Percentiles rank a stretch among this genome's conserved stretches.
phyloP scores from a whole-genome alignment of 352 stramenopile genomes.

The Phytophthora lateralis region DNA sequence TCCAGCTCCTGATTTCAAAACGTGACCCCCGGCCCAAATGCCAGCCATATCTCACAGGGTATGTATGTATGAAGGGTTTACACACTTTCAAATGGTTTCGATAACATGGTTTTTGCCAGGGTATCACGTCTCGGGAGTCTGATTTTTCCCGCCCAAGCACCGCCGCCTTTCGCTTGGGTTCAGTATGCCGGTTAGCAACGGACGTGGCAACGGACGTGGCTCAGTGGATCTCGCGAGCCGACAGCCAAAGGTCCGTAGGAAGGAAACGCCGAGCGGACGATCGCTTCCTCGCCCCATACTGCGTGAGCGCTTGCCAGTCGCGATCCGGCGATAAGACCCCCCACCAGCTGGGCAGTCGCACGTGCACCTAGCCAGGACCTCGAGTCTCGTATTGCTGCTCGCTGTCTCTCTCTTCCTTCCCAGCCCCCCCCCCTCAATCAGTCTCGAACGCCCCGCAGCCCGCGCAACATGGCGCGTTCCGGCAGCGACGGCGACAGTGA shows the following conservation, averaged over 20 bases:
- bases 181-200: conserved; percentile 15
- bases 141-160: conserved; percentile 12
- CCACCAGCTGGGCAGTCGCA: conserved; percentile 37
- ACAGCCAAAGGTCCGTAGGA: conserved; percentile 31
- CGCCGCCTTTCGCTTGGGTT: conserved; percentile 12
- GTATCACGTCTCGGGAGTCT: not conserved
- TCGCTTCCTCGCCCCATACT: conserved; percentile 3
- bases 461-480: conserved; percentile 50
- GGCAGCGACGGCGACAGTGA: conserved; percentile 65
- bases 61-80: not conserved
- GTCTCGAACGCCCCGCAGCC: conserved; percentile 37
- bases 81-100: not conserved
- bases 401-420: conserved; percentile 26
- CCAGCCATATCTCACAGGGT: not conserved
- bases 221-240: conserved; percentile 36
- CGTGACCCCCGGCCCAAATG: not conserved
- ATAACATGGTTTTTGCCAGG: not conserved
- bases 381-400: conserved; percentile 5
- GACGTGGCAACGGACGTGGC: not conserved
- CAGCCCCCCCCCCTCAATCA: conserved; percentile 20
- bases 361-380: conserved; percentile 28
- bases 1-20: conserved; percentile 23
- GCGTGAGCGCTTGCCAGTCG: conserved; percentile 16
- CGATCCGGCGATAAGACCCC: conserved; percentile 37
- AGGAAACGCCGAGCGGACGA: conserved; percentile 34